Evolutionary conservation across 306 rosid species (phyloP), one percentile per base, ranked within the genome.

Genomic region (Carpinus viminea): DNA sequence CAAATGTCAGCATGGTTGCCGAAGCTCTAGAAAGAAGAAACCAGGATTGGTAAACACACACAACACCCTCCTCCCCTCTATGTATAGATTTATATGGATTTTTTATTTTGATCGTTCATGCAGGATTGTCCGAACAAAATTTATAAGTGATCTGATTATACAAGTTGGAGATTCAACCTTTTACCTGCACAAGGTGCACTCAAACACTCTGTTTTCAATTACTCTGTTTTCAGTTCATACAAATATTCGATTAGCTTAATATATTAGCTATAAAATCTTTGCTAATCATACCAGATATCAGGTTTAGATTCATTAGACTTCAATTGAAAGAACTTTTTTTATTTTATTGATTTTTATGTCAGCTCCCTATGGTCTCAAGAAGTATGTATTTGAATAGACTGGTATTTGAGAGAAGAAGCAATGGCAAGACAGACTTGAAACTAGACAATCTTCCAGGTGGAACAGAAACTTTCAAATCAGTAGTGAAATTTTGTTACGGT

Each of bases 401-500:
- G n/a, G 84, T 90, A 62, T 90, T 89, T 41, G 77, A 89, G 72
- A 85, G 80, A 71, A 79, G 82, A 71, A 80, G 74, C 78, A 80
- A 80, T 68, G 86, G 21, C 55, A 76, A 57, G 76, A 71, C 74
- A 47, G 78, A 26, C 70, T 87, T 93, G 75, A 80, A 76, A 81
- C 12, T 94, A 50, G 86, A 91, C 68, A 82, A 88, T 72, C 83
- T 91, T 83, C 98, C 97, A 10, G 97, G 97, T 16, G 93, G 93
- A 21, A n/a, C 70, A 45, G 83, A 84, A 62, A 66, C 81, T 45
- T 94, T 94, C 3, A 91, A 87, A 80, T 79, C 79, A 68, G 81
- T 90, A 51, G 89, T 90, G 46, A 91, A 88, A 64, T 92, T 94
- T 79, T 94, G 98, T 47, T 94, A 94, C 53, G 97, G 97, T 86